Evolutionary conservation across 441 rosid genomes (phyloP).

Genomic region (Rhodomyrtus psidioides): DNA sequence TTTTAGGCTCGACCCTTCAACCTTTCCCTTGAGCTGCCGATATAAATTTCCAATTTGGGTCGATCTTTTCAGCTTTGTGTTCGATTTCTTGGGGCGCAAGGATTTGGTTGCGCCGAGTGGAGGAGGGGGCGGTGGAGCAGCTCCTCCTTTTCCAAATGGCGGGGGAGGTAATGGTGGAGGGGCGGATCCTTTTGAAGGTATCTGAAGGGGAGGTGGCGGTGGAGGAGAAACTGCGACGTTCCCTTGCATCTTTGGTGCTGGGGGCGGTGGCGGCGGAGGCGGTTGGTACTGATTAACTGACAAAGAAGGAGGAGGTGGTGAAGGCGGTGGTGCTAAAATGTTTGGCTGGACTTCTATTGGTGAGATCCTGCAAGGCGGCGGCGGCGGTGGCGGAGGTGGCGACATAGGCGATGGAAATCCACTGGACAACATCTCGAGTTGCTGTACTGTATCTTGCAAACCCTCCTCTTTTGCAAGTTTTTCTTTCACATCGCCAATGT

Average conservation of each 20-base stretch:
- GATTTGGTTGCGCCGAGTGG: neutral
- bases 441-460: neutral
- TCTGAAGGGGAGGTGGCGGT: constrained; percentile 23
- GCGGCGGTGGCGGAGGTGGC: neutral
- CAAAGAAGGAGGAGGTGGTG: constrained; percentile 19
- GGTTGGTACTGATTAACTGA: neutral
- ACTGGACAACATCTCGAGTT: neutral
- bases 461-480: neutral
- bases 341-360: neutral
- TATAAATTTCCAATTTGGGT: constrained; percentile 9
- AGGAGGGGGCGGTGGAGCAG: constrained; percentile 15
- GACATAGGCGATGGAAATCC: neutral
- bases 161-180: constrained; percentile 1
- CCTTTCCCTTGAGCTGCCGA: constrained; percentile 14
- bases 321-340: constrained; percentile 5
- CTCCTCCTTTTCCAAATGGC: neutral
- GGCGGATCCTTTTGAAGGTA: constrained; percentile 7
- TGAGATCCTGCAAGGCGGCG: neutral
- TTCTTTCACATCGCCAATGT: neutral
- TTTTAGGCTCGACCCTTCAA: constrained; percentile 5
- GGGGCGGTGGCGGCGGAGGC: constrained; percentile 21
- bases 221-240: constrained; percentile 9
- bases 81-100: constrained; percentile 2
- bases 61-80: constrained; percentile 13
- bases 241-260: constrained; percentile 14